Conservation (phyloP, 306 rosid species). For the Rubus parviflorus region DNA sequence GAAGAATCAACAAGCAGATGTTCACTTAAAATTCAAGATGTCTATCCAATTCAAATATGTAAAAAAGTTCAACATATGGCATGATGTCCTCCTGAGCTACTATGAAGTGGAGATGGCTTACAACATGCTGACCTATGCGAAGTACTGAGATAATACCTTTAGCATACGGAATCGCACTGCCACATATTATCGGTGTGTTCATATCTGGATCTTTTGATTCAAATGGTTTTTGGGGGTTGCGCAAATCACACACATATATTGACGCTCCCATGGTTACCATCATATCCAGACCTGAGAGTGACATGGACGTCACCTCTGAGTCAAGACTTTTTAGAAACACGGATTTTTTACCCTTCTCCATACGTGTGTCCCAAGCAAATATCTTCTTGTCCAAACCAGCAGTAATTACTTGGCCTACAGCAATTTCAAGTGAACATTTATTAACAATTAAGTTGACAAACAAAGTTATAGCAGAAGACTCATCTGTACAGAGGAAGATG, state of each 20-base stretch:
- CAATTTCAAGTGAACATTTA: neutral
- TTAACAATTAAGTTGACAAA: neutral
- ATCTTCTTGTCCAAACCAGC: constrained; percentile 77
- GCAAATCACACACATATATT: constrained; percentile 60
- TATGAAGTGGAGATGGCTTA: neutral
- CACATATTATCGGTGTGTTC: constrained; percentile 55
- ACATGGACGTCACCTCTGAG: constrained; percentile 69
- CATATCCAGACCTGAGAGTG: constrained; percentile 58
- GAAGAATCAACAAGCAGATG: neutral
- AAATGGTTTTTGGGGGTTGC: constrained; percentile 51
- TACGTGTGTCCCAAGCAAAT: constrained; percentile 62
- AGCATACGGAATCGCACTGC: constrained; percentile 57
- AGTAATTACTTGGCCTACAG: constrained; percentile 67
- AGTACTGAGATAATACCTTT: constrained; percentile 46
- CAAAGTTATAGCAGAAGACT: constrained; percentile 20
- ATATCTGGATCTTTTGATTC: constrained; percentile 48
- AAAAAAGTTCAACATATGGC: neutral
- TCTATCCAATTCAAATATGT: neutral
- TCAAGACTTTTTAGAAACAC: constrained; percentile 37
- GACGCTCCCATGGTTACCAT: constrained; percentile 57
- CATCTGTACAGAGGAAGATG: neutral
- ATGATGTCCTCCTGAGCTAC: constrained; percentile 20
- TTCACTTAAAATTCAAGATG: neutral
- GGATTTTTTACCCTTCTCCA: constrained; percentile 30
- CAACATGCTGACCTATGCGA: constrained; percentile 10